phyloP scores from a whole-genome alignment of 2,329 filamentous ascomycete species.

The Pseudocercospora musae region DNA sequence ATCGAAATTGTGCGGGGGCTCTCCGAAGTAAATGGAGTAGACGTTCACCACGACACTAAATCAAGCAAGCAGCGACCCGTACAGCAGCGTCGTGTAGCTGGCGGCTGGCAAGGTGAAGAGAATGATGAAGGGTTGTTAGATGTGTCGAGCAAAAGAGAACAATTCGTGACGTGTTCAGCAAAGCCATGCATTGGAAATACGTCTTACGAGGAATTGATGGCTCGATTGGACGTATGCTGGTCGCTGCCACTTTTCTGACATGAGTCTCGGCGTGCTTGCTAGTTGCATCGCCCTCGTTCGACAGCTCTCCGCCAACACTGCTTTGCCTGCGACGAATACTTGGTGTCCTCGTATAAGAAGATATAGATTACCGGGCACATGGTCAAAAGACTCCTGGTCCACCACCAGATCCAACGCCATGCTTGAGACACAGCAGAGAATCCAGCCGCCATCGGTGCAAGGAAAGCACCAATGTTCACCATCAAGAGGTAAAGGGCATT shows the following conservation, averaged over 20 bases:
- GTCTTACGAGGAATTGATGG: conserved; percentile 6
- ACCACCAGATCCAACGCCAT: conserved; percentile 39
- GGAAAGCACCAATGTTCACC: conserved; percentile 27
- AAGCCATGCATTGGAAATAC: conserved; percentile 7
- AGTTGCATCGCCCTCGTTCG: not conserved
- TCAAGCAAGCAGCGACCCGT: conserved; percentile 37
- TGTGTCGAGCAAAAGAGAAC: conserved; percentile 1
- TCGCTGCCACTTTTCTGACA: not conserved
- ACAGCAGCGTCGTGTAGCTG: conserved; percentile 33
- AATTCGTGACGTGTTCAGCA: conserved; percentile 3
- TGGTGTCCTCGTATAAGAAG: conserved; percentile 39
- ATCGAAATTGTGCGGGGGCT: conserved; percentile 43
- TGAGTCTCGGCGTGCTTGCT: not conserved
- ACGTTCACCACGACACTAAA: conserved; percentile 37
- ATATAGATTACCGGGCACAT: conserved; percentile 33
- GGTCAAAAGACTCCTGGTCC: conserved; percentile 35
- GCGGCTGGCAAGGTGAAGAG: conserved; percentile 39
- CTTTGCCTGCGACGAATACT: not conserved
- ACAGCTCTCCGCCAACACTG: not conserved
- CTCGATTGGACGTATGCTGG: conserved; percentile 1
- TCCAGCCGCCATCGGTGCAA: conserved; percentile 38
- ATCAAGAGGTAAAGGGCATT: conserved; percentile 40
- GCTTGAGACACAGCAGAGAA: conserved; percentile 25
- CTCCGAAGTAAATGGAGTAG: conserved; percentile 34
- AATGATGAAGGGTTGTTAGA: conserved; percentile 31